A percentile compares a stretch with the other conserved stretches of the same genome.
Evolutionary conservation across 768 basidiomycete species (phyloP).

Genomic region (Gloeopeniophorella convolvens): DNA sequence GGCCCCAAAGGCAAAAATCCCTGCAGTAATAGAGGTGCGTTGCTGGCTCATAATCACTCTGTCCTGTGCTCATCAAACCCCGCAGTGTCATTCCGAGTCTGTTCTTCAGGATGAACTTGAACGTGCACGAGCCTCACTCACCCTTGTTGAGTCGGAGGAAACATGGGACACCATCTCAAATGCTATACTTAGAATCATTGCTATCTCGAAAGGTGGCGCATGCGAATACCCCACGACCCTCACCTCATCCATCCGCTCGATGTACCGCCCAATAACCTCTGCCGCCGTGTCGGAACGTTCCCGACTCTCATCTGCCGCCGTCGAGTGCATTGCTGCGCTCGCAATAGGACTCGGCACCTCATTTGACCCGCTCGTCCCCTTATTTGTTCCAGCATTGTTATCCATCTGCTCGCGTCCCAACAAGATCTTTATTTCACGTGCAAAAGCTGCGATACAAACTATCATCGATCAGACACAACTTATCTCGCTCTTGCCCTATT

Average conservation of each 20-base stretch:
- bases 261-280: conserved; percentile 46
- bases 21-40: conserved; percentile 6
- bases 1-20: conserved; percentile 17
- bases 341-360: conserved; percentile 48
- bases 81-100: conserved; percentile 20
- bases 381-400: conserved; percentile 64
- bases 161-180: conserved; percentile 67
- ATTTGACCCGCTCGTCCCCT: conserved; percentile 62
- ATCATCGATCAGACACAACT: conserved; percentile 66
- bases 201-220: conserved; percentile 46
- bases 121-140: conserved; percentile 34
- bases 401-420: conserved; percentile 65
- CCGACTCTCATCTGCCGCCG: conserved; percentile 57
- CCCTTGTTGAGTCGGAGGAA: conserved; percentile 65
- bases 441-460: conserved; percentile 48
- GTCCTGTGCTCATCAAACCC: background rate
- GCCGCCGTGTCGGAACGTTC: conserved; percentile 71
- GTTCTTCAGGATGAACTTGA: conserved; percentile 13
- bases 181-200: conserved; percentile 40
- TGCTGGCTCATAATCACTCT: background rate
- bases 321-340: conserved; percentile 53
- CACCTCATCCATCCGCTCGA: conserved; percentile 41
- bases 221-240: conserved; percentile 47
- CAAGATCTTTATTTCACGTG: conserved; percentile 69
- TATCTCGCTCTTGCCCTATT: conserved; percentile 53